Evolutionary conservation across 2,329 filamentous ascomycete genomes (phyloP).

Genomic region (Lojkania enalia): DNA sequence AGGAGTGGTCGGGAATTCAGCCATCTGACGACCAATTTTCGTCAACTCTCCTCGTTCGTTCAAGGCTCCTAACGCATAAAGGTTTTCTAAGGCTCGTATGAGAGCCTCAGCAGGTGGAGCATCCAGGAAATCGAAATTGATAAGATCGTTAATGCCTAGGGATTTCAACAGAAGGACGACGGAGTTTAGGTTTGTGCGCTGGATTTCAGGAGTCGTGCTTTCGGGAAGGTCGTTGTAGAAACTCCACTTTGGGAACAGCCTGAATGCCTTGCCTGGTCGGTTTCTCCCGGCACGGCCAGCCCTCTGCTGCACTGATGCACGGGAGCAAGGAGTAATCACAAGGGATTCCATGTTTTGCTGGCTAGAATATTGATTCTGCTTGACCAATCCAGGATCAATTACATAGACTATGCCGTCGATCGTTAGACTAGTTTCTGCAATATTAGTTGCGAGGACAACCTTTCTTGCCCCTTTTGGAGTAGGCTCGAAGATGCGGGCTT

Average conservation of each 20-base stretch:
- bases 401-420: slow-evolving; percentile 97
- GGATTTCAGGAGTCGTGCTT: slow-evolving; percentile 88
- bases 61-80: slow-evolving; percentile 87
- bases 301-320: slow-evolving; percentile 89
- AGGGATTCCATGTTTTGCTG: slow-evolving; percentile 90
- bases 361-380: slow-evolving; percentile 92
- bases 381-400: slow-evolving; percentile 92
- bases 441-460: slow-evolving; percentile 93
- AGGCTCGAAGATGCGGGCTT: slow-evolving; percentile 92
- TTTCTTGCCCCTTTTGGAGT: slow-evolving; percentile 85
- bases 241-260: slow-evolving; percentile 89
- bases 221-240: slow-evolving; percentile 96
- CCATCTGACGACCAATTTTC: slow-evolving; percentile 89
- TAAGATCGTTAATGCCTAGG: slow-evolving; percentile 85
- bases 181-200: slow-evolving; percentile 82
- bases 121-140: slow-evolving; percentile 97
- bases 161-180: slow-evolving; percentile 86
- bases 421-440: slow-evolving; percentile 92
- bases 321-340: slow-evolving; percentile 86
- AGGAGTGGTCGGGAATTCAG: slow-evolving; percentile 89
- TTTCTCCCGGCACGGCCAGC: slow-evolving; percentile 92
- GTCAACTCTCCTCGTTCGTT: slow-evolving; percentile 89
- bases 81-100: slow-evolving; percentile 83
- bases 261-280: slow-evolving; percentile 88
- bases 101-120: slow-evolving; percentile 87